Percentiles rank a stretch among this genome's conserved stretches.
Evolutionary conservation across 2,329 filamentous ascomycete genomes (phyloP).

Genomic region (Chaetomiaceae sp.): DNA sequence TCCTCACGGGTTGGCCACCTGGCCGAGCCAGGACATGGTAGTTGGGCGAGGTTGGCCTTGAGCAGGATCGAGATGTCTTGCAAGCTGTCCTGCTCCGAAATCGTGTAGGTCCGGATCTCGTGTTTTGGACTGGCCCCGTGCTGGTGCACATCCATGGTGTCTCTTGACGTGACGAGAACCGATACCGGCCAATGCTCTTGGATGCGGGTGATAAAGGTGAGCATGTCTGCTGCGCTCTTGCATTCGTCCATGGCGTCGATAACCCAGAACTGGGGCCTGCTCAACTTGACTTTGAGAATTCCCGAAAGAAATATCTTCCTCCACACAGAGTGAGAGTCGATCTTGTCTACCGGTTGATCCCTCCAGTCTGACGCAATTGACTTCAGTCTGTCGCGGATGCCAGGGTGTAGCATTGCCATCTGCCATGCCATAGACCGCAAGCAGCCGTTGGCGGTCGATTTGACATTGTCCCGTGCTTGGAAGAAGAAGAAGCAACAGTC

Average conservation of each 20-base stretch:
- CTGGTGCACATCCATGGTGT: slow-evolving; percentile 17
- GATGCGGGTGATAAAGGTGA: slow-evolving; percentile 24
- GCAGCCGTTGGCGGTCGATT: slow-evolving; percentile 29
- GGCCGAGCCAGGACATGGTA: slow-evolving; percentile 22
- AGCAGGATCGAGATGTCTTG: slow-evolving; percentile 28
- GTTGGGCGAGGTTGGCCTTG: slow-evolving; percentile 20
- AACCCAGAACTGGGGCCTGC: slow-evolving; percentile 30
- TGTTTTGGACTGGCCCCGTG: neutral
- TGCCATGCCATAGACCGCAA: slow-evolving; percentile 31
- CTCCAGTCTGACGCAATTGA: slow-evolving; percentile 18
- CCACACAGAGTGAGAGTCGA: slow-evolving; percentile 29
- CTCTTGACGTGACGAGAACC: slow-evolving; percentile 29
- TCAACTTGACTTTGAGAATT: slow-evolving; percentile 24
- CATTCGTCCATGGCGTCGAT: slow-evolving; percentile 34
- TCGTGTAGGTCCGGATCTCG: slow-evolving; percentile 22
- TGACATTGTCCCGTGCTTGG: slow-evolving; percentile 34
- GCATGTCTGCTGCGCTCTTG: slow-evolving; percentile 21
- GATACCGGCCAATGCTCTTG: slow-evolving; percentile 28
- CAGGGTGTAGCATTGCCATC: slow-evolving; percentile 29
- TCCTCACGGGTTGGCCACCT: slow-evolving; percentile 6
- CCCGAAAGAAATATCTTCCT: slow-evolving; percentile 24
- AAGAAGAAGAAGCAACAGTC: slow-evolving; percentile 26
- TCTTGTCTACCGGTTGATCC: slow-evolving; percentile 20
- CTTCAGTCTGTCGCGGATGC: slow-evolving; percentile 18
- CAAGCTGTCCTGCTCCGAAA: slow-evolving; percentile 25